phyloP scores from a whole-genome alignment of 2,329 filamentous ascomycete species.

The Neofusicoccum ribis region DNA sequence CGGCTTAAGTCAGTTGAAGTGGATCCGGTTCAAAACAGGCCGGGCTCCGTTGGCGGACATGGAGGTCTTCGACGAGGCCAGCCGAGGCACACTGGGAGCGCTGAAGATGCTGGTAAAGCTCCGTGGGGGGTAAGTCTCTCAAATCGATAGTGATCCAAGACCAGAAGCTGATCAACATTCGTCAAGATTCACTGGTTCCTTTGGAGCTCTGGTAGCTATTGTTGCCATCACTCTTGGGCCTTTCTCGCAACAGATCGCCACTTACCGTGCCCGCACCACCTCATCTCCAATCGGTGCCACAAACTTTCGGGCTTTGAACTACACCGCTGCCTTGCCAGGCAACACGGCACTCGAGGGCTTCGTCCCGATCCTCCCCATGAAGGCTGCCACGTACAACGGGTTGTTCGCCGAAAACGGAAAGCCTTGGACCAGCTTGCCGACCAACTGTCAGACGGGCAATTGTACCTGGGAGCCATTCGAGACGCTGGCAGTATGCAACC shows the following conservation, averaged over 20 bases:
- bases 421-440: conserved; percentile 22
- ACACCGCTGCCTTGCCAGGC: conserved; percentile 19
- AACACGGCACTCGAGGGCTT: conserved; percentile 14
- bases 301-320: conserved; percentile 20
- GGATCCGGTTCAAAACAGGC: conserved; percentile 20
- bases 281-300: conserved; percentile 1
- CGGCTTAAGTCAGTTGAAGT: conserved; percentile 22
- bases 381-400: conserved; percentile 34
- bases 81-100: conserved; percentile 33
- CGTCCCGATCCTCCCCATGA: conserved; percentile 26
- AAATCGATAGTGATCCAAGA: too few relatives aligned
- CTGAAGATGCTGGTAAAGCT: conserved; percentile 29
- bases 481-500: conserved; percentile 32
- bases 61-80: conserved; percentile 35
- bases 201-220: background rate
- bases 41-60: conserved; percentile 29
- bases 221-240: conserved; percentile 6
- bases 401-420: conserved; percentile 26
- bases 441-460: conserved; percentile 35
- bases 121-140: conserved; percentile 26
- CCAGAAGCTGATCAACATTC: too few relatives aligned
- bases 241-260: conserved; percentile 20
- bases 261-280: conserved; percentile 16
- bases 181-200: background rate
- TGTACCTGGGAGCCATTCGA: conserved; percentile 34